These are phyloP conservation scores for Phellopilus nigrolimitatus DNA, from an alignment of 1,284 basidiomycete genomes.

Conservation along the genomic window DNA sequence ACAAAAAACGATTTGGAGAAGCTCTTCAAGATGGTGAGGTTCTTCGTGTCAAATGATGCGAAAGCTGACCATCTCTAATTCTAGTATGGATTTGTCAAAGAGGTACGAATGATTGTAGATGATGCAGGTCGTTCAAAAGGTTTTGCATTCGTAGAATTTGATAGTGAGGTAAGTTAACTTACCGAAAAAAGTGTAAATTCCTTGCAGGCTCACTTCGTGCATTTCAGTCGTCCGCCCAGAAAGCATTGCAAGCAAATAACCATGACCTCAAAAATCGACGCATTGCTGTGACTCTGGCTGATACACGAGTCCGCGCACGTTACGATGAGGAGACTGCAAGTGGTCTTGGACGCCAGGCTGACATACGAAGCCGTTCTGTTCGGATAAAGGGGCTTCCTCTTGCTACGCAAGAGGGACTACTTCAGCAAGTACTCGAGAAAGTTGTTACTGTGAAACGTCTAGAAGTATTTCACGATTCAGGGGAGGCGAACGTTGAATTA, in stretches of 20 bases:
- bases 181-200: neutral
- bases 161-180: conserved; percentile 55
- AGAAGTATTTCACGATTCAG: conserved; percentile 62
- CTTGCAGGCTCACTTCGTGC: conserved; percentile 8
- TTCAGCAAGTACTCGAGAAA: conserved; percentile 87
- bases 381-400: conserved; percentile 72
- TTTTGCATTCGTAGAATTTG: conserved; percentile 92
- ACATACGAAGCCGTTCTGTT: conserved; percentile 65
- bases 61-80: conserved; percentile 18
- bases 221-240: conserved; percentile 61
- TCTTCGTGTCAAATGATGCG: neutral
- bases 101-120: conserved; percentile 74
- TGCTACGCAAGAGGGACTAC: conserved; percentile 75
- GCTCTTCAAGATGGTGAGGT: conserved; percentile 67
- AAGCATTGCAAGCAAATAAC: conserved; percentile 77
- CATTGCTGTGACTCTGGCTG: conserved; percentile 79
- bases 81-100: conserved; percentile 79
- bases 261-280: conserved; percentile 79
- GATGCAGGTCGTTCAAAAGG: conserved; percentile 73
- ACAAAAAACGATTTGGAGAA: conserved; percentile 70
- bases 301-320: conserved; percentile 59
- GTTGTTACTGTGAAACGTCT: conserved; percentile 67
- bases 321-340: conserved; percentile 40
- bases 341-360: conserved; percentile 55
- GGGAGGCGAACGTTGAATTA: conserved; percentile 77